A percentile compares a stretch with the other conserved stretches of the same genome.
These are phyloP conservation scores for Rhynchosporium agropyri DNA, from an alignment of 2,329 filamentous ascomycete species.

Conservation along the genomic window DNA sequence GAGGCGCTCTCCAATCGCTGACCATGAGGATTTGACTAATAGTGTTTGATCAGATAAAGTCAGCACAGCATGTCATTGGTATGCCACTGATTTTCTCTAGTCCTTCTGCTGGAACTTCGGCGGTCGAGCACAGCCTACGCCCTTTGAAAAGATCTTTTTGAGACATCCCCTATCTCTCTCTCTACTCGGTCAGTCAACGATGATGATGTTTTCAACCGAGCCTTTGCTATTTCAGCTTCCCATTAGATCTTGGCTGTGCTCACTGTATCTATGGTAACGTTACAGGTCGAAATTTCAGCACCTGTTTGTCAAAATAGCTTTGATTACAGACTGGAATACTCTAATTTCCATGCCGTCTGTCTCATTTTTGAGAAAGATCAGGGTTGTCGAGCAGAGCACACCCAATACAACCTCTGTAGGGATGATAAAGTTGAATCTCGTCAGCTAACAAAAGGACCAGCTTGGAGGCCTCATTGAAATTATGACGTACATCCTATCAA, in stretches of 20 bases:
- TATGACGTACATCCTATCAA: slow-evolving; percentile 43
- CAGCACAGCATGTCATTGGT: background rate
- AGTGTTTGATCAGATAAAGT: slow-evolving; percentile 3
- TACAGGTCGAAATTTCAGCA: background rate
- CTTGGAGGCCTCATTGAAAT: slow-evolving; percentile 37
- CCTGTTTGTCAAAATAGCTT: slow-evolving; percentile 2
- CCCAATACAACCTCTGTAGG: slow-evolving; percentile 41
- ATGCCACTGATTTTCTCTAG: too few species aligned
- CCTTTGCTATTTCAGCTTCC: background rate
- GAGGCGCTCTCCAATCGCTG: too few species aligned
- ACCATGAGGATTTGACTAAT: too few species aligned
- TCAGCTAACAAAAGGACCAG: slow-evolving; percentile 42
- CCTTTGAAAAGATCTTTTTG: background rate
- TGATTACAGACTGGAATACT: background rate
- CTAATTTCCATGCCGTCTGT: slow-evolving; percentile 37
- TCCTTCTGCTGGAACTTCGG: background rate
- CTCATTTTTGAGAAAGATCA: slow-evolving; percentile 44
- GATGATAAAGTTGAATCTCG: slow-evolving; percentile 41
- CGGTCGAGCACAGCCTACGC: background rate
- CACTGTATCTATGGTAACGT: slow-evolving; percentile 1
- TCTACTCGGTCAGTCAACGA: background rate
- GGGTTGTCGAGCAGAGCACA: slow-evolving; percentile 39
- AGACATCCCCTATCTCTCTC: background rate
- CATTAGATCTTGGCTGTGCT: background rate
- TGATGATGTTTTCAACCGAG: background rate